Conservation (phyloP, 2,329 filamentous ascomycete genomes). For the Sarocladiaceae sp. region DNA sequence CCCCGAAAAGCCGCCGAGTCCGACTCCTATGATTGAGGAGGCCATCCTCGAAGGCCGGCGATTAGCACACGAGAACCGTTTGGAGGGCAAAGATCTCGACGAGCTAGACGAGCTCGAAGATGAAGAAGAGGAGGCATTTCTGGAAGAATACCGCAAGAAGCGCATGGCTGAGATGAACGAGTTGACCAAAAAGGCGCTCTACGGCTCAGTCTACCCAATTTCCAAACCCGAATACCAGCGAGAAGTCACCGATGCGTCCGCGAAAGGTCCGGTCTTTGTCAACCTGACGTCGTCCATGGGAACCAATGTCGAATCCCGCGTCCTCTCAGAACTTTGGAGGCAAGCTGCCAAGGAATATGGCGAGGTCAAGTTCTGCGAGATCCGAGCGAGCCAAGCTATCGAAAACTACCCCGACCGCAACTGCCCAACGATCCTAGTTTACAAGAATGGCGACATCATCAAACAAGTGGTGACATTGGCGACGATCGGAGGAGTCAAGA, state of each 20-base stretch:
- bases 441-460: slow-evolving; percentile 86
- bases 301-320: slow-evolving; percentile 76
- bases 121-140: slow-evolving; percentile 86
- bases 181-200: slow-evolving; percentile 69
- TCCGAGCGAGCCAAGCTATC: slow-evolving; percentile 85
- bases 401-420: slow-evolving; percentile 94
- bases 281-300: slow-evolving; percentile 73
- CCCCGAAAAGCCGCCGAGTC: slow-evolving; percentile 93
- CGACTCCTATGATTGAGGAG: slow-evolving; percentile 93
- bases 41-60: slow-evolving; percentile 77
- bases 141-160: slow-evolving; percentile 82
- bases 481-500: slow-evolving; percentile 67
- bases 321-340: slow-evolving; percentile 80
- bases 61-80: slow-evolving; percentile 81
- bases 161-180: slow-evolving; percentile 75
- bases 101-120: slow-evolving; percentile 93
- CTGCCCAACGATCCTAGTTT: slow-evolving; percentile 88
- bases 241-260: slow-evolving; percentile 87
- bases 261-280: slow-evolving; percentile 63
- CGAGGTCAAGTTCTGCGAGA: slow-evolving; percentile 97
- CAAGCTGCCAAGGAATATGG: slow-evolving; percentile 79
- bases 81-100: slow-evolving; percentile 91
- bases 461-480: slow-evolving; percentile 86
- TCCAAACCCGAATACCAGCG: slow-evolving; percentile 89
- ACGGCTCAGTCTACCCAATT: slow-evolving; percentile 87